Base-by-base conservation (phyloP, 2,329 filamentous ascomycete species). In the Aspergillus terreus region DNA sequence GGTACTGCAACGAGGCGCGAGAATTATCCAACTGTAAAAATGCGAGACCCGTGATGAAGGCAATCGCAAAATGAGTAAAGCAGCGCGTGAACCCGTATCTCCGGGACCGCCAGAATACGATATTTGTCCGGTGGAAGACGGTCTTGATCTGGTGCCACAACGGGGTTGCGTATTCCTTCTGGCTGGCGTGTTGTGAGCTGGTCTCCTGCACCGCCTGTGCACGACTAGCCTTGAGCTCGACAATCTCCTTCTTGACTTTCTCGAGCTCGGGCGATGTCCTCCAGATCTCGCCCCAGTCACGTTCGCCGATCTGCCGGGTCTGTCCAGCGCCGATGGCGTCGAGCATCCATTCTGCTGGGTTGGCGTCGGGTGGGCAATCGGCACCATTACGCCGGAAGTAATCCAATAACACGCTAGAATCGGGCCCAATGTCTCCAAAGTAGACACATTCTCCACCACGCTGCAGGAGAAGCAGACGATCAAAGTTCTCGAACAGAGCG, bases 21-120 rank as follows among this genome's bases (percentile, higher is more conserved):
- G 87, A 90, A 63, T 91, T 73, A 64, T 92, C 85, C 7, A 95
- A 82, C 54, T 90, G 82, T 44, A 95, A 76, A 69, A 87, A 96
- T 32, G 86, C 86, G 11, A 95, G 78, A 60, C 91, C 91, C 0
- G 87, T 90, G 50, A 95, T 74, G 12, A 95, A 65, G 1, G 88
- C 86, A 58, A 95, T 88, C 54, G 84, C 82, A 53, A 92, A 76
- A 67, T 95, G 90, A 65, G 88, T 92, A 77, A 92, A 95, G 15
- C 95, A 76, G 15, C 90, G 83, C 0, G 90, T 95, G 70, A 95
- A 94, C 47, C 90, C 85, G 68, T 96, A 96, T 74, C 95, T 91
- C 33, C 88, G 88, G 2, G 87, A 88, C 40, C 91, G 81, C 89
- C 89, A 96, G 76, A 88, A 92, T 0, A 88, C 81, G 3, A 90